These are phyloP conservation scores for Penicillium samsonianum DNA, from an alignment of 495 filamentous ascomycete species.

Conservation along the genomic window DNA sequence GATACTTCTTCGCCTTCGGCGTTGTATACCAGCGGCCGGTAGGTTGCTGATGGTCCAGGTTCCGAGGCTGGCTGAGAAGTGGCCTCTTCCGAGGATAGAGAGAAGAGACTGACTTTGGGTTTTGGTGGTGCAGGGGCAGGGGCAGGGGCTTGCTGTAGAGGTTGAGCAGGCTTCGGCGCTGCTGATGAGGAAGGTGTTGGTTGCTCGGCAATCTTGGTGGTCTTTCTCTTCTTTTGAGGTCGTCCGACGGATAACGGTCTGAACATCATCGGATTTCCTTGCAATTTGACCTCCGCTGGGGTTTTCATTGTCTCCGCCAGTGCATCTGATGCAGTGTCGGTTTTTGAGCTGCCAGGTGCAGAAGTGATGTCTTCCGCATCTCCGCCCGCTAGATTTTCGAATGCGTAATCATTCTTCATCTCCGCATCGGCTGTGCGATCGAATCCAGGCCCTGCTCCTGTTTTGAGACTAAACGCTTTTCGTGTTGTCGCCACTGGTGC, in stretches of 20 bases:
- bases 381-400: conserved; percentile 14
- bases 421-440: conserved; percentile 58
- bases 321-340: conserved; percentile 11
- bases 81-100: conserved; percentile 40
- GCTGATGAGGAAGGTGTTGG: conserved; percentile 16
- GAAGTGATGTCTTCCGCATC: conserved; percentile 24
- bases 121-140: conserved; percentile 32
- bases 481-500: conserved; percentile 31
- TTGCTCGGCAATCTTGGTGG: conserved; percentile 18
- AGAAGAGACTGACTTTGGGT: conserved; percentile 65
- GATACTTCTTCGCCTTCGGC: conserved; percentile 29
- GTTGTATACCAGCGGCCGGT: conserved; percentile 56
- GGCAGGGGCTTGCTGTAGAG: conserved; percentile 10
- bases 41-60: conserved; percentile 26
- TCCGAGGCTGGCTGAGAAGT: conserved; percentile 7
- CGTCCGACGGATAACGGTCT: conserved; percentile 79
- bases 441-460: conserved; percentile 76
- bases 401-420: conserved; percentile 33
- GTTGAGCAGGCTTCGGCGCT: conserved; percentile 14
- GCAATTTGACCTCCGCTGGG: conserved; percentile 62
- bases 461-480: conserved; percentile 69
- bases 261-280: conserved; percentile 82
- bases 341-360: conserved; percentile 20
- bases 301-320: conserved; percentile 21
- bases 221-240: conserved; percentile 68